Conservation (phyloP, 176 grass and related monocot species). For the Neostapfia colusana region DNA sequence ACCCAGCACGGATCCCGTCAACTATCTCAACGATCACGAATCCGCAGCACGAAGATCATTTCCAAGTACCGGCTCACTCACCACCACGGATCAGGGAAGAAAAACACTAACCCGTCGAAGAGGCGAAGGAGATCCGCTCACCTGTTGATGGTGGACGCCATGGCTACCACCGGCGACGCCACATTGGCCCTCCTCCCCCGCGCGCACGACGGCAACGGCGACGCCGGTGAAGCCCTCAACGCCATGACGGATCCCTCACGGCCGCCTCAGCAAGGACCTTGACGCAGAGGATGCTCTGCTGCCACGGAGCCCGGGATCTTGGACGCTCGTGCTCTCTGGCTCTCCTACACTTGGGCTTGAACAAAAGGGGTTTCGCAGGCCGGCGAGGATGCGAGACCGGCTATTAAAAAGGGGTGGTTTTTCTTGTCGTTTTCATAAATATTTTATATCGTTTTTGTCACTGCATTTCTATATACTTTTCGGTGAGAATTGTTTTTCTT, state of each 20-base stretch:
- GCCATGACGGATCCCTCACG: slow-evolving; percentile 39
- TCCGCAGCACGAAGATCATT: not conserved
- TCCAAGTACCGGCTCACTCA: not conserved
- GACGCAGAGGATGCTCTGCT: not conserved
- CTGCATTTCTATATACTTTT: not conserved
- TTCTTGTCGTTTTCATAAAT: not conserved
- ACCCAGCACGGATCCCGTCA: slow-evolving; percentile 13
- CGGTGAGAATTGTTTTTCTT: not conserved
- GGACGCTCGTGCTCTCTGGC: slow-evolving; percentile 15
- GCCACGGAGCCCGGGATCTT: slow-evolving; percentile 30
- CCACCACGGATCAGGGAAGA: slow-evolving; percentile 15
- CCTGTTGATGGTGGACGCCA: slow-evolving; percentile 60
- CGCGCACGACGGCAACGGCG: slow-evolving; percentile 26
- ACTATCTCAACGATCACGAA: slow-evolving; percentile 6
- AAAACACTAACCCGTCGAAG: not conserved
- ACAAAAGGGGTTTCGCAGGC: not conserved
- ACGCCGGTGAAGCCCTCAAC: slow-evolving; percentile 34
- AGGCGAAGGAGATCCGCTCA: slow-evolving; percentile 35
- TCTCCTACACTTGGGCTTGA: not conserved
- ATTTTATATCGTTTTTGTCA: not conserved
- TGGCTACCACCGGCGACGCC: slow-evolving; percentile 44
- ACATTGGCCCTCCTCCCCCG: slow-evolving; percentile 36
- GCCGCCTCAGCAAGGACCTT: slow-evolving; percentile 22
- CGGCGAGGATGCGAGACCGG: not conserved
- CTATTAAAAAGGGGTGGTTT: slow-evolving; percentile 34